Evolutionary conservation across 352 stramenopile species (phyloP).

Genomic region (Phytopythium chamaehyphon): DNA sequence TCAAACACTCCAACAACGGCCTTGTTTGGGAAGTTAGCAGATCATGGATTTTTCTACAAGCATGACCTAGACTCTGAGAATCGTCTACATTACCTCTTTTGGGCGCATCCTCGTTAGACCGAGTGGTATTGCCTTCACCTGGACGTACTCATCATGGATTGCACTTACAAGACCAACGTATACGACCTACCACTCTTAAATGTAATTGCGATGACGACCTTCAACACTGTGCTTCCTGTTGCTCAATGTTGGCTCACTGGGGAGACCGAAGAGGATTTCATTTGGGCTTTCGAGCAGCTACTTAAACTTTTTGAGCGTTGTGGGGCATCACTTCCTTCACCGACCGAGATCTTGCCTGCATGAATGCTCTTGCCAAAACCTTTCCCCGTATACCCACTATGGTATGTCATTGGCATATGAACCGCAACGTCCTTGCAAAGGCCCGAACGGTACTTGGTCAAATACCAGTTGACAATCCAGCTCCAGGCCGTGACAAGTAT

Average conservation of each 20-base stretch:
- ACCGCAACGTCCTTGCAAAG: not conserved
- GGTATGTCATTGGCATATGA: constrained; percentile 3
- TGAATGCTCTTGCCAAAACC: not conserved
- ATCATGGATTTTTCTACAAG: not conserved
- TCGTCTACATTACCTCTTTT: not conserved
- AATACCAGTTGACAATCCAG: not conserved
- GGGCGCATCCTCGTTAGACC: no score
- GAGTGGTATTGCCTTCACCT: no score
- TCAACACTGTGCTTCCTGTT: no score
- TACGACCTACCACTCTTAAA: no score
- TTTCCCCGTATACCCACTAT: not conserved
- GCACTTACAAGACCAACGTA: no score
- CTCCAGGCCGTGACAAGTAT: not conserved
- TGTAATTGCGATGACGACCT: no score
- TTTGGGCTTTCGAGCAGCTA: not conserved
- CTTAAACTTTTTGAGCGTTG: not conserved
- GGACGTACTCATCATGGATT: no score
- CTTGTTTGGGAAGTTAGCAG: no score
- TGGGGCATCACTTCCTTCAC: not conserved
- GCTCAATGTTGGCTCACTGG: no score
- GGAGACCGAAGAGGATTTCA: not conserved
- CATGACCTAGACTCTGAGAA: not conserved
- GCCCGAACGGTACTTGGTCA: not conserved
- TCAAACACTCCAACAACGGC: not conserved
- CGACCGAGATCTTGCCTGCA: not conserved